Base-by-base conservation (phyloP, 306 rosid species). In the Lotus japonicus region DNA sequence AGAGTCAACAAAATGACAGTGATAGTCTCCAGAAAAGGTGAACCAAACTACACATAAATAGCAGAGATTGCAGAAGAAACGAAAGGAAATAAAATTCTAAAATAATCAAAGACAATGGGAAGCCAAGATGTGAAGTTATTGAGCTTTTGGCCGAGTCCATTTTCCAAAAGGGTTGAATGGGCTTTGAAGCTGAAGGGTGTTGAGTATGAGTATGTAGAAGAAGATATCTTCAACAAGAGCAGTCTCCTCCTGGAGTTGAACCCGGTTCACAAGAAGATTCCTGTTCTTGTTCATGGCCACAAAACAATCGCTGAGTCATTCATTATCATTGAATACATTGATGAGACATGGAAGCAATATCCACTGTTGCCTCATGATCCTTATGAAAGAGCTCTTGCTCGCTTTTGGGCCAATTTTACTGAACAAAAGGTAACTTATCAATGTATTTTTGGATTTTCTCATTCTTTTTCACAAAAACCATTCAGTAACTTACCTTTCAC, bases 351-450 rank as follows among this genome's bases (percentile, higher is more conserved):
- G 71, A 76, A 66, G 10, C 65, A 72, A 8, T 46, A 14, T 42
- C 81, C 81, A 10, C 43, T 76, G 21, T 16, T 81, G 51, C 84
- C 84, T 55, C 76, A 38, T 18, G 58, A 76, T 72, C 79, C 81
- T 45, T 54, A 66, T 60, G 2, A 72, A 55, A 76, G 76, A 53
- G 78, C 84, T 45, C 54, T 3, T 11, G 66, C 71, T 8, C 77
- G 79, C 9, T 81, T 81, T 57, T 81, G 82, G 82, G 76, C 85
- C 17, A 42, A 55, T 18, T 66, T 72, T 64, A 43, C 16, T 21
- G 79, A 81, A 28, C 76, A 68, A 33, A 81, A 77, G 79, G 84
- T 80, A 5, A n/a, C 1, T n/a, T 11, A n/a, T n/a, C n/a, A n/a
- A n/a, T n/a, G n/a, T n/a, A n/a, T n/a, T n/a, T n/a, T n/a, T n/a